Evolutionary conservation across 371 early-diverging fungal genomes (phyloP).

Genomic region (Haplosporangium sp.): DNA sequence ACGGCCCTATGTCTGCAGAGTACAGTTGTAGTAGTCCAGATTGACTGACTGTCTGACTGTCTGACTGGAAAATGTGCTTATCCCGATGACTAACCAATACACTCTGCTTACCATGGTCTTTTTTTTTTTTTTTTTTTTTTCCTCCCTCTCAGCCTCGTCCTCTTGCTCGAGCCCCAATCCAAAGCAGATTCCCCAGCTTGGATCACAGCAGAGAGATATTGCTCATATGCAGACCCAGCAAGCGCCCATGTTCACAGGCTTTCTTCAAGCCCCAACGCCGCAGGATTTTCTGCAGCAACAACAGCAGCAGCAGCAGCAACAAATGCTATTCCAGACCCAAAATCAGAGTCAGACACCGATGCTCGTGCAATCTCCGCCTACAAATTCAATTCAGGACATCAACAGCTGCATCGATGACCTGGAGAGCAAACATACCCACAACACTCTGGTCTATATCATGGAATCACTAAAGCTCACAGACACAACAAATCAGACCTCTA

Average conservation of each 20-base stretch:
- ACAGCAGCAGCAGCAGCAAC: constrained; percentile 17
- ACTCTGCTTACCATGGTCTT: not conserved
- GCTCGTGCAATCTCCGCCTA: constrained; percentile 44
- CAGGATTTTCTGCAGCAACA: constrained; percentile 31
- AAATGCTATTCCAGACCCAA: constrained; percentile 21
- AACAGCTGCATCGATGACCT: constrained; percentile 53
- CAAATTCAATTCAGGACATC: constrained; percentile 50
- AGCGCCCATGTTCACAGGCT: constrained; percentile 22
- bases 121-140: not conserved
- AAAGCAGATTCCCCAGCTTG: constrained; percentile 1
- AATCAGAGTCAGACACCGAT: constrained; percentile 37
- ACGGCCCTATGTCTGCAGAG: no score
- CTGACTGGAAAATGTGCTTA: not conserved
- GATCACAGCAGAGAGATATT: not conserved
- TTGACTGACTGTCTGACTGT: no score
- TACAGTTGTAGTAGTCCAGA: no score
- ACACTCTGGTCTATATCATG: constrained; percentile 55
- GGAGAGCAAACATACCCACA: constrained; percentile 56
- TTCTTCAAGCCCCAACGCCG: constrained; percentile 22
- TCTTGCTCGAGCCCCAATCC: constrained; percentile 11
- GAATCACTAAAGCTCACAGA: constrained; percentile 52
- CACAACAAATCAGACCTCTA: constrained; percentile 33
- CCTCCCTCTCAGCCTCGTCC: constrained; percentile 4
- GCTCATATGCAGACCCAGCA: constrained; percentile 7
- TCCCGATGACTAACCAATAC: not conserved